phyloP scores from a whole-genome alignment of 2,329 filamentous ascomycete genomes.

The Colletotrichum coccodes region DNA sequence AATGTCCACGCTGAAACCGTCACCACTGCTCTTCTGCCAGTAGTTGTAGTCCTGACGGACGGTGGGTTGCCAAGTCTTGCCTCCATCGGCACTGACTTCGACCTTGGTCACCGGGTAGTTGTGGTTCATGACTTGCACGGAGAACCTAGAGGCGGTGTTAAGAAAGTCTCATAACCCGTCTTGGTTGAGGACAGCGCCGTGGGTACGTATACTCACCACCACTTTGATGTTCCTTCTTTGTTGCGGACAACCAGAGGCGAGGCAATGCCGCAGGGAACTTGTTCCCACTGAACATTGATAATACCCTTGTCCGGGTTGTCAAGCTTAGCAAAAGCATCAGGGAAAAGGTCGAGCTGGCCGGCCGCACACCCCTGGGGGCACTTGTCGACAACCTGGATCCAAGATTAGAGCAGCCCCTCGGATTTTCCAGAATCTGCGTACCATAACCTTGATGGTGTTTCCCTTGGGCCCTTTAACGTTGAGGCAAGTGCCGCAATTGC shows the following conservation, averaged over 20 bases:
- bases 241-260: slow-evolving; percentile 60
- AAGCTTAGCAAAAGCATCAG: slow-evolving; percentile 59
- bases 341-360: slow-evolving; percentile 67
- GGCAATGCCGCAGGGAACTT: slow-evolving; percentile 61
- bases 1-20: slow-evolving; percentile 34
- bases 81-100: slow-evolving; percentile 69
- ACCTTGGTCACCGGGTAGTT: slow-evolving; percentile 65
- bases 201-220: slow-evolving; percentile 10
- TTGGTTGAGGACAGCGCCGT: background rate
- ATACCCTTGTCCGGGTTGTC: slow-evolving; percentile 54
- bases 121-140: slow-evolving; percentile 68
- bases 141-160: slow-evolving; percentile 51
- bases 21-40: slow-evolving; percentile 35
- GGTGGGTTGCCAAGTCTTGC: slow-evolving; percentile 66
- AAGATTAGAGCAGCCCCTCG: background rate
- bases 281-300: slow-evolving; percentile 60
- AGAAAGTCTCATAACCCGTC: slow-evolving; percentile 40
- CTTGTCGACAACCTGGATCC: slow-evolving; percentile 61
- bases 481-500: slow-evolving; percentile 27
- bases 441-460: slow-evolving; percentile 29
- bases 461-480: slow-evolving; percentile 25
- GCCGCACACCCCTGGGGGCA: slow-evolving; percentile 61
- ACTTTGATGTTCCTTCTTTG: slow-evolving; percentile 58
- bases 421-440: background rate
- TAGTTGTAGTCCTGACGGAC: slow-evolving; percentile 57